These are phyloP conservation scores for Chrysosporium keratinophilum DNA, from an alignment of 2,329 filamentous ascomycete species.

Conservation along the genomic window DNA sequence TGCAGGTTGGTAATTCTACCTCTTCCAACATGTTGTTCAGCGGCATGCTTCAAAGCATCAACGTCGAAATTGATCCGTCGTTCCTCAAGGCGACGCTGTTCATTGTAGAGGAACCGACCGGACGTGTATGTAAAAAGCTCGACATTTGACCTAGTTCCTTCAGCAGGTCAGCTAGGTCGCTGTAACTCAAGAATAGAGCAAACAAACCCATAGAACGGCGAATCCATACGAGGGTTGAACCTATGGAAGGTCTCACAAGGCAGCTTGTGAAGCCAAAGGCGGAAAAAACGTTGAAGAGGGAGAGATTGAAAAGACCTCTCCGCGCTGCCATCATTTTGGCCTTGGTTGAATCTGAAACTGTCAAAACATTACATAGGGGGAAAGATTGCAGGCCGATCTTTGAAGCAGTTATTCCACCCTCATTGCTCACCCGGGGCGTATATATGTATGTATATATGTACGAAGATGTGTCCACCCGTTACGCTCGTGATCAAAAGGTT, in stretches of 20 bases:
- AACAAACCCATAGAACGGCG: slow-evolving; percentile 12
- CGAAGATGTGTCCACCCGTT: too few relatives aligned
- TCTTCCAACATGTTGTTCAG: slow-evolving; percentile 2
- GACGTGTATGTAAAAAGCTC: slow-evolving; percentile 16
- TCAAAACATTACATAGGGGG: not conserved
- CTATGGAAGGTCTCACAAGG: slow-evolving; percentile 9
- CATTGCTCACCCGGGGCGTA: too few relatives aligned
- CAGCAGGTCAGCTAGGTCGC: slow-evolving; percentile 8
- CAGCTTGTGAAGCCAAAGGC: slow-evolving; percentile 10
- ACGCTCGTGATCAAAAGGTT: too few relatives aligned
- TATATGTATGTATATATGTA: too few relatives aligned
- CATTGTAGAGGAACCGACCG: slow-evolving; percentile 16
- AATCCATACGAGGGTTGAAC: slow-evolving; percentile 6
- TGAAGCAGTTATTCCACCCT: not conserved
- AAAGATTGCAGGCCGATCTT: not conserved
- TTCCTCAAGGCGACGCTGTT: slow-evolving; percentile 11
- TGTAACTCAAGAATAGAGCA: slow-evolving; percentile 5
- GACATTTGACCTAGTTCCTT: slow-evolving; percentile 8
- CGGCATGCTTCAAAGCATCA: slow-evolving; percentile 6
- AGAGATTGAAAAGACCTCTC: slow-evolving; percentile 10
- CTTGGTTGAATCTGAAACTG: slow-evolving; percentile 2
- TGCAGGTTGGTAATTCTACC: slow-evolving; percentile 13
- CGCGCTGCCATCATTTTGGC: slow-evolving; percentile 5
- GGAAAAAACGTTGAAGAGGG: slow-evolving; percentile 5
- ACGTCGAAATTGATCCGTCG: slow-evolving; percentile 13